Conservation (phyloP, 2,329 filamentous ascomycete genomes). For the Fonsecaea multimorphosa region DNA sequence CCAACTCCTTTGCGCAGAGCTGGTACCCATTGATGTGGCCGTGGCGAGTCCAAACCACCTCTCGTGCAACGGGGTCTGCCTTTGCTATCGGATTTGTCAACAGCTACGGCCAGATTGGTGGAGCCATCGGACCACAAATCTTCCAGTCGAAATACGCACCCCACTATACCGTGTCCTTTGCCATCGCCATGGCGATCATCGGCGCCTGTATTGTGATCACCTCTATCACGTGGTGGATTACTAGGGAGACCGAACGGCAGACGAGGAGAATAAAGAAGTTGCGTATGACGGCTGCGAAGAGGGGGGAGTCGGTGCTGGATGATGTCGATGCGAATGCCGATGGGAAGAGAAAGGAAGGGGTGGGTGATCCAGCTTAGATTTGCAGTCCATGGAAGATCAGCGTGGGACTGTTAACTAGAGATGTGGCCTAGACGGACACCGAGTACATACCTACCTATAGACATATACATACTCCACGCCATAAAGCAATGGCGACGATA, state of each 20-base stretch:
- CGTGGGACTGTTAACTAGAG: neutral
- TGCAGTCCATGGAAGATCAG: neutral
- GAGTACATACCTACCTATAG: no score
- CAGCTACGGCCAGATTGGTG: conserved; percentile 58
- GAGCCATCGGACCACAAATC: conserved; percentile 56
- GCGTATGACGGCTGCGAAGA: conserved; percentile 50
- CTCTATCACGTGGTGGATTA: conserved; percentile 55
- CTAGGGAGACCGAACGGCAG: conserved; percentile 52
- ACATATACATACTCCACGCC: neutral
- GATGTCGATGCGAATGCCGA: conserved; percentile 51
- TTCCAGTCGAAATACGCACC: conserved; percentile 55
- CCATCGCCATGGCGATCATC: conserved; percentile 53
- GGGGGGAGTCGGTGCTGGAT: conserved; percentile 52
- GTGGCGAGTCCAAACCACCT: conserved; percentile 59
- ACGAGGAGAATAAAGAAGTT: conserved; percentile 54
- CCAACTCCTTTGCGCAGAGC: conserved; percentile 50
- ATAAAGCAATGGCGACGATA: neutral
- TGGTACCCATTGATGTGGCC: conserved; percentile 62
- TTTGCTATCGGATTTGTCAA: conserved; percentile 60
- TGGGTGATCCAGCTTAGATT: conserved; percentile 7
- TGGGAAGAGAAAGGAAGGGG: conserved; percentile 38
- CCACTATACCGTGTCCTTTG: conserved; percentile 53
- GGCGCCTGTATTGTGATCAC: conserved; percentile 52
- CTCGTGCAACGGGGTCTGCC: conserved; percentile 56
- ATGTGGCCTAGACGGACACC: no score